Percentiles rank a stretch among this genome's conserved stretches.
Conservation (phyloP, 192 early-diverging fungal species). For the Pilaira anomala region DNA sequence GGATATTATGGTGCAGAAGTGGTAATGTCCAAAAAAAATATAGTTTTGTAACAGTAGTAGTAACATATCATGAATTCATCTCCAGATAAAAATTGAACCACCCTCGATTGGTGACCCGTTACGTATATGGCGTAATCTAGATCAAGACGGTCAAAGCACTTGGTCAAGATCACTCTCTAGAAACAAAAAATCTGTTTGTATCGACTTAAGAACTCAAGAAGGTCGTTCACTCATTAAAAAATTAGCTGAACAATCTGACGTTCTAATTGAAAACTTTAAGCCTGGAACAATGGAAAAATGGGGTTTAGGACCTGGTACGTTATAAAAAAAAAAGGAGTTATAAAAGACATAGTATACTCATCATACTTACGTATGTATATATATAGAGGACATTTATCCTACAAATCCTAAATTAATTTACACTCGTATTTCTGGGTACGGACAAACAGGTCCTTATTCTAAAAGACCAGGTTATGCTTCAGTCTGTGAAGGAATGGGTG, state of each 20-base stretch:
- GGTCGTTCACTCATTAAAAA: slow-evolving; percentile 37
- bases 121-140: slow-evolving; percentile 44
- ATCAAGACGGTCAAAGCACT: slow-evolving; percentile 42
- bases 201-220: slow-evolving; percentile 40
- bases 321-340: background rate
- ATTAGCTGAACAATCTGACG: slow-evolving; percentile 38
- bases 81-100: slow-evolving; percentile 47
- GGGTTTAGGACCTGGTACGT: slow-evolving; percentile 48
- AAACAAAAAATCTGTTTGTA: slow-evolving; percentile 48
- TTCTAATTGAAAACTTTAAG: slow-evolving; percentile 52
- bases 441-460: slow-evolving; percentile 49
- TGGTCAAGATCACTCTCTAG: slow-evolving; percentile 46
- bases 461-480: slow-evolving; percentile 47
- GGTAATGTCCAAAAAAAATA: slow-evolving; percentile 26
- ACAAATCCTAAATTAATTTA: slow-evolving; percentile 44
- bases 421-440: slow-evolving; percentile 51
- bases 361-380: background rate
- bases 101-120: slow-evolving; percentile 45
- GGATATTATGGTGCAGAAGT: slow-evolving; percentile 50
- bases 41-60: background rate
- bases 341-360: too few relatives aligned
- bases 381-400: slow-evolving; percentile 37
- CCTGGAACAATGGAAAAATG: slow-evolving; percentile 56
- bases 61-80: background rate
- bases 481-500: slow-evolving; percentile 50